Percentiles rank a stretch among this genome's conserved stretches.
These are phyloP conservation scores for Daldinia concentrica DNA, from an alignment of 495 filamentous ascomycete genomes.

Conservation along the genomic window DNA sequence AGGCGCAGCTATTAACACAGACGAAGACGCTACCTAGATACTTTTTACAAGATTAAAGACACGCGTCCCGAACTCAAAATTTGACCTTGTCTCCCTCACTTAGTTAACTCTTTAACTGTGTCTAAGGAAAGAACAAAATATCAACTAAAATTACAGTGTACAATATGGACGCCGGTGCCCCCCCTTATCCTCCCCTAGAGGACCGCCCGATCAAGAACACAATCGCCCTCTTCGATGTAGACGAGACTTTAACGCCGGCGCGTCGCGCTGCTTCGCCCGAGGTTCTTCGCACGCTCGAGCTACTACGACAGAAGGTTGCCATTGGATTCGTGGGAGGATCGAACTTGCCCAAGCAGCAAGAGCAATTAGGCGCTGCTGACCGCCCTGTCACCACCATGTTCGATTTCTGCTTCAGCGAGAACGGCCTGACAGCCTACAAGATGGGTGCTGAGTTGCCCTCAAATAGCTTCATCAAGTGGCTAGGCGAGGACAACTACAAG, in stretches of 20 bases:
- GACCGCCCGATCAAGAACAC: conserved; percentile 88
- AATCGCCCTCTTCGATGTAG: conserved; percentile 92
- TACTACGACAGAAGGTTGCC: conserved; percentile 85
- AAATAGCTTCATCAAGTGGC: conserved; percentile 87
- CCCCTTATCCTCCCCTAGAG: conserved; percentile 74
- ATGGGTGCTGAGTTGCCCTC: conserved; percentile 74
- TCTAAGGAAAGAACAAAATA: background rate
- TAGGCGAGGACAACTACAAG: conserved; percentile 95
- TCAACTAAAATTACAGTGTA: conserved; percentile 2
- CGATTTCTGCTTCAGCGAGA: conserved; percentile 96
- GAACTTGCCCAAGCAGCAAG: conserved; percentile 91
- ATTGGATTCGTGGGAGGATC: conserved; percentile 92
- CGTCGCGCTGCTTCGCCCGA: conserved; percentile 74
- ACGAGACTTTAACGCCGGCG: conserved; percentile 83
- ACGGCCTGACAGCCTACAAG: conserved; percentile 91
- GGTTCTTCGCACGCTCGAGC: conserved; percentile 81
- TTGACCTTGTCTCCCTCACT: background rate
- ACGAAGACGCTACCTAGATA: background rate
- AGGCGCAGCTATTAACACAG: background rate
- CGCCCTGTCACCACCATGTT: conserved; percentile 81
- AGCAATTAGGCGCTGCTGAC: conserved; percentile 77
- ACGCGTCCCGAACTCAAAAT: background rate
- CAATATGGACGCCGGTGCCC: conserved; percentile 42
- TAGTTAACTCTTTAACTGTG: background rate
- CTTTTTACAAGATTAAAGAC: background rate